Base-by-base conservation (phyloP, 805 yeast genomes). In the Priceomyces castillae region DNA sequence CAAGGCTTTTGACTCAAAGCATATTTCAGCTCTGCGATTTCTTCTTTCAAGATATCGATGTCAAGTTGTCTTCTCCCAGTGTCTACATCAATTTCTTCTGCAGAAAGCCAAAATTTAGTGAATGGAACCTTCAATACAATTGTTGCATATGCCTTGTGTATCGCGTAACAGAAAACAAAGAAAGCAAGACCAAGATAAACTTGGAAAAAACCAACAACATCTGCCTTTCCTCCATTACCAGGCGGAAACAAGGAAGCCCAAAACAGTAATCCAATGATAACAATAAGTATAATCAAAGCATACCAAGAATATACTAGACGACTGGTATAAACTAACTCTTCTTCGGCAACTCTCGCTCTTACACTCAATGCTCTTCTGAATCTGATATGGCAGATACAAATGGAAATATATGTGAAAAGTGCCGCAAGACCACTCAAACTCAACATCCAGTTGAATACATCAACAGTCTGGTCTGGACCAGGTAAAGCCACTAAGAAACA, bases 241-340 rank as follows among this genome's bases (percentile, higher is more conserved):
- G 61, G 59, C 23, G 88, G 86, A 56, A 71, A 80, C 40, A 81
- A 60, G 7, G 86, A 83, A 39, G 81, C 76, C 82, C 85, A 82
- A 59, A 82, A 80, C 57, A 81, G 86, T 16, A 58, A 53, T 40
- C 75, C 61, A 19, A 81, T 53, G 23, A 81, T 73, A 44, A 81
- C 65, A 9, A 66, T 41, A 57, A 80, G 76, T 49, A 82, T 61
- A 10, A 67, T 40, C 11, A 76, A 57, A 5, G 80, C 83, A 54
- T 71, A 73, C 53, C 64, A 71, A 1, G 84, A 80, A 10, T 84
- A 84, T 59, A 61, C 64, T 6, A 69, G 41, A 46, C 84, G 39
- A 2, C 74, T 74, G 2, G 65, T 52, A 48, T 67, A 70, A 3
- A 53, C 49, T 16, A 70, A 54, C 46, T 69, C 74, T 41, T 64